These are phyloP conservation scores for Pelagomonas calceolata DNA, from an alignment of 108 stramenopile species.

Conservation along the genomic window DNA sequence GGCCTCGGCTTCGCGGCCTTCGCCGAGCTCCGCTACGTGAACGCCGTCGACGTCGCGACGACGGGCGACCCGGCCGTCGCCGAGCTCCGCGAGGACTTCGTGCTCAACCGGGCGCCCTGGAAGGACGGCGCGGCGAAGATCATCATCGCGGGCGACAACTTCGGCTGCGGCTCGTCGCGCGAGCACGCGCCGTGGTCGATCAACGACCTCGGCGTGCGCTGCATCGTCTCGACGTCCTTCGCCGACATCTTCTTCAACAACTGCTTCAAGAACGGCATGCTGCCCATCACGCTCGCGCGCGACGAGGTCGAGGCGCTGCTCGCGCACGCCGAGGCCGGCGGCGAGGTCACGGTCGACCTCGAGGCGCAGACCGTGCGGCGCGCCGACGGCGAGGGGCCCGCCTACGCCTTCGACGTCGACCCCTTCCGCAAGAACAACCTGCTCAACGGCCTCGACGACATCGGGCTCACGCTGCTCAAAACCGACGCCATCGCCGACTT, in stretches of 20 bases:
- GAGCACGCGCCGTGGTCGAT: constrained; percentile 94
- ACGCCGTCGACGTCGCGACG: constrained; percentile 71
- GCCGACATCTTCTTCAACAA: constrained; percentile 94
- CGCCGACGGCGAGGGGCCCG: constrained; percentile 50
- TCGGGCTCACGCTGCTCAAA: constrained; percentile 80
- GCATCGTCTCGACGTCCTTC: constrained; percentile 76
- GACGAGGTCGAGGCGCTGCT: constrained; percentile 60
- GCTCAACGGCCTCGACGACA: constrained; percentile 81
- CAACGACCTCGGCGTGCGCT: constrained; percentile 77
- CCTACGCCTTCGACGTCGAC: constrained; percentile 72
- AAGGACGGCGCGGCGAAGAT: constrained; percentile 49
- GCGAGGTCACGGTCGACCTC: constrained; percentile 70
- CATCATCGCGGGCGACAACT: constrained; percentile 82
- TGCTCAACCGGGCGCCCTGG: constrained; percentile 74
- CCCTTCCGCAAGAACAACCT: constrained; percentile 76
- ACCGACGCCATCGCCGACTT: constrained; percentile 62
- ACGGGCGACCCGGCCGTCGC: constrained; percentile 63
- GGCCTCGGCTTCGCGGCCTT: constrained; percentile 85
- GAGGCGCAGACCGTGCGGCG: constrained; percentile 71
- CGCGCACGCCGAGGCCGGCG: constrained; percentile 55
- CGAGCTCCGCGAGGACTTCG: constrained; percentile 52
- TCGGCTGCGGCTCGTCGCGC: constrained; percentile 76
- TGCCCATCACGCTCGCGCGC: constrained; percentile 65
- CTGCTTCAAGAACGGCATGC: constrained; percentile 93
- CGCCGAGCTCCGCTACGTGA: constrained; percentile 74